Percentiles rank a stretch among this genome's conserved stretches.
These are phyloP conservation scores for Candida suzukii DNA, from an alignment of 805 yeast species.

Conservation along the genomic window DNA sequence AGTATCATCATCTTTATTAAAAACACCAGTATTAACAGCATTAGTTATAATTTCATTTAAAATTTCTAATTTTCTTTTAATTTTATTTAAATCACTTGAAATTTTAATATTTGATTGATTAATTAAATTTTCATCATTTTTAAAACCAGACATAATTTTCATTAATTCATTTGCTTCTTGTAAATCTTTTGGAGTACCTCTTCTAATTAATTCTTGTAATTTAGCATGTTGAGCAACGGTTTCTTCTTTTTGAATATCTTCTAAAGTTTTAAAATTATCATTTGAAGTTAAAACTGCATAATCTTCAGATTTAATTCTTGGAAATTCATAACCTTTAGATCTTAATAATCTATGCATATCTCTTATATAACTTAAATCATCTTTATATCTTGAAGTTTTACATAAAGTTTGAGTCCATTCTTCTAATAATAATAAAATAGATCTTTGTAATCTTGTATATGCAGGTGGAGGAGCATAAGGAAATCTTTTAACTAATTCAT, in stretches of 20 bases:
- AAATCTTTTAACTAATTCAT: constrained; percentile 85
- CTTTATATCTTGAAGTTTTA: constrained; percentile 80
- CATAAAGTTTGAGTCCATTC: constrained; percentile 98
- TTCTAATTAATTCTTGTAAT: constrained; percentile 87
- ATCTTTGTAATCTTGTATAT: constrained; percentile 74
- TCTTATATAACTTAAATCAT: constrained; percentile 84
- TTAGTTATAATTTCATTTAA: constrained; percentile 78
- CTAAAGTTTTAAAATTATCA: constrained; percentile 79
- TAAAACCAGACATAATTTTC: constrained; percentile 98
- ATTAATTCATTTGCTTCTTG: constrained; percentile 94
- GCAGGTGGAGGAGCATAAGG: constrained; percentile 92
- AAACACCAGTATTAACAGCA: constrained; percentile 32
- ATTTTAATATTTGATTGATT: constrained; percentile 73
- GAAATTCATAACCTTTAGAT: constrained; percentile 90
- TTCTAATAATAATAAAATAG: constrained; percentile 83
- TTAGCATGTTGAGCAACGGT: constrained; percentile 90
- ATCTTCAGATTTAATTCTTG: constrained; percentile 84
- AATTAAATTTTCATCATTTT: constrained; percentile 58
- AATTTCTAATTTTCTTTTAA: constrained; percentile 79
- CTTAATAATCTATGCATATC: constrained; percentile 92
- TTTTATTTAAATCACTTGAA: constrained; percentile 74
- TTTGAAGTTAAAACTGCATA: constrained; percentile 89
- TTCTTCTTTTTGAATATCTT: constrained; percentile 89
- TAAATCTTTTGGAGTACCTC: constrained; percentile 93
- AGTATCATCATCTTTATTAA: constrained; percentile 58